These are phyloP conservation scores for Yarrowia bubula DNA, from an alignment of 805 yeast genomes.

Conservation along the genomic window DNA sequence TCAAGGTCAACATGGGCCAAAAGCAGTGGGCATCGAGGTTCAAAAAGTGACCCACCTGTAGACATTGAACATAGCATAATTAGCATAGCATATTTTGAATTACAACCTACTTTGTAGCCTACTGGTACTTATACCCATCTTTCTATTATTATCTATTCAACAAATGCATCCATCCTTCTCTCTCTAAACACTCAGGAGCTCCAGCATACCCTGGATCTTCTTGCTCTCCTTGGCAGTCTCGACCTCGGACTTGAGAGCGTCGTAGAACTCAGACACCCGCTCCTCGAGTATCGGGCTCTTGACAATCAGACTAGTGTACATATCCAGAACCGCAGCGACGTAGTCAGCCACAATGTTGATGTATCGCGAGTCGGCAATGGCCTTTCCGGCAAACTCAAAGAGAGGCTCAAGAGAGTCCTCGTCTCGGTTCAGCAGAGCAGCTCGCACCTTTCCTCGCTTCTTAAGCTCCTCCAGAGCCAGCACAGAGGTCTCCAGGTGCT, in stretches of 20 bases:
- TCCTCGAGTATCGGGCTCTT: conserved; percentile 76
- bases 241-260: conserved; percentile 63
- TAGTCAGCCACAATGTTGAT: conserved; percentile 64
- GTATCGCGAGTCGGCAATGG: conserved; percentile 76
- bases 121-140: not conserved
- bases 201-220: conserved; percentile 90
- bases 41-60: not conserved
- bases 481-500: conserved; percentile 73
- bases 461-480: conserved; percentile 84
- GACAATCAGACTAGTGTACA: conserved; percentile 74
- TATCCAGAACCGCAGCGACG: conserved; percentile 62
- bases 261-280: conserved; percentile 55
- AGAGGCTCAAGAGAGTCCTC: conserved; percentile 83
- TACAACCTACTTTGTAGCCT: not conserved
- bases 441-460: conserved; percentile 81
- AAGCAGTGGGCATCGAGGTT: conserved; percentile 13
- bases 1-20: conserved; percentile 16
- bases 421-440: conserved; percentile 78
- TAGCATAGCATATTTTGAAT: not conserved
- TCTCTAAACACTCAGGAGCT: conserved; percentile 54
- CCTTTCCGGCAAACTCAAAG: conserved; percentile 74
- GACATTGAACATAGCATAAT: not conserved
- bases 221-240: conserved; percentile 82
- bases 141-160: not conserved
- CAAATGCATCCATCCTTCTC: conserved; percentile 8